Percentiles rank a stretch among this genome's conserved stretches.
Evolutionary conservation across 306 rosid genomes (phyloP).

Genomic region (Geum urbanum): DNA sequence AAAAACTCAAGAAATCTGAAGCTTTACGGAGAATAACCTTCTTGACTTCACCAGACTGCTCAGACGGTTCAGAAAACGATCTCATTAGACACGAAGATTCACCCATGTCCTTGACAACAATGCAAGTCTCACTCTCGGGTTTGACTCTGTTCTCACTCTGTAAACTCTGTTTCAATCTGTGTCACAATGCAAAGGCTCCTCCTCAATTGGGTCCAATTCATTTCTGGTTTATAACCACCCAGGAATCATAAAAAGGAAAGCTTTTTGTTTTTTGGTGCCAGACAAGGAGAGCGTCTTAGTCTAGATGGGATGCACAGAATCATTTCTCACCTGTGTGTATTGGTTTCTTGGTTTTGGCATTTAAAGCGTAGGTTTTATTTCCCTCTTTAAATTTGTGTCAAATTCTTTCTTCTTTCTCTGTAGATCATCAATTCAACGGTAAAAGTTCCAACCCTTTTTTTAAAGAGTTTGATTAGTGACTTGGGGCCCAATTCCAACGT

Average conservation of each 20-base stretch:
- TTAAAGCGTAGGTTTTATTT: background rate
- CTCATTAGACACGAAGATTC: constrained; percentile 58
- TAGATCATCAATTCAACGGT: constrained; percentile 6
- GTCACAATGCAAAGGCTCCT: background rate
- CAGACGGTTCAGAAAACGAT: constrained; percentile 56
- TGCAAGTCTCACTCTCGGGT: background rate
- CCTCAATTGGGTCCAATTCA: too few relatives aligned
- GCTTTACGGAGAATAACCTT: constrained; percentile 37
- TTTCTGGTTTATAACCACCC: too few relatives aligned
- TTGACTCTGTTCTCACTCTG: background rate
- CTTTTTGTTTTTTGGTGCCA: background rate
- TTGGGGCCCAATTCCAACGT: constrained; percentile 47
- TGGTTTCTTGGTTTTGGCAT: constrained; percentile 8
- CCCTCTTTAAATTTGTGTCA: background rate
- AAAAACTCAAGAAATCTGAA: constrained; percentile 13
- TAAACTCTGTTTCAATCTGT: background rate
- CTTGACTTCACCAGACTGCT: constrained; percentile 34
- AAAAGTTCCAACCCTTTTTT: background rate
- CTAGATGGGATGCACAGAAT: background rate
- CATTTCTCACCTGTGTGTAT: background rate
- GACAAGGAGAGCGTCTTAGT: background rate
- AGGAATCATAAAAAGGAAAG: too few relatives aligned
- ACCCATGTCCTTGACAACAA: constrained; percentile 31
- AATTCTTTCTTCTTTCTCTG: background rate
- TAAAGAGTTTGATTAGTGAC: background rate